Evolutionary conservation across 495 filamentous ascomycete species (phyloP).

Genomic region (Aspergillus taichungensis): DNA sequence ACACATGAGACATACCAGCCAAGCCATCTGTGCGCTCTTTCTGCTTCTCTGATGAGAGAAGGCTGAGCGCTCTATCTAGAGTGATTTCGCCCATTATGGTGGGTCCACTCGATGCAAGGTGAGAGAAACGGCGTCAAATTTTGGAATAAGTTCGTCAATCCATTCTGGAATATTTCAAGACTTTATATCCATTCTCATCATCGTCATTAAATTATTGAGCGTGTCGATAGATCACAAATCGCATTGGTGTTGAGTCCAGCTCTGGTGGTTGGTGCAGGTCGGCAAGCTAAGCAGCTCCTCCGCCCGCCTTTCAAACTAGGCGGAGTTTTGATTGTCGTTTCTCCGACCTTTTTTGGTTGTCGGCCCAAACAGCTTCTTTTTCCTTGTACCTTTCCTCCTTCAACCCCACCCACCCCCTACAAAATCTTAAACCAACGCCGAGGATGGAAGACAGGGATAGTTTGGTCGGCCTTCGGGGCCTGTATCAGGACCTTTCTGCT

Average conservation of each 20-base stretch:
- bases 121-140: neutral
- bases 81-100: constrained; percentile 28
- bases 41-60: constrained; percentile 44
- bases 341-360: constrained; percentile 26
- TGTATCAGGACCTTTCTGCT: constrained; percentile 69
- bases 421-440: constrained; percentile 4
- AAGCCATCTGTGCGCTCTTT: constrained; percentile 45
- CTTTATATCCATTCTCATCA: neutral
- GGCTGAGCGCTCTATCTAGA: constrained; percentile 29
- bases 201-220: neutral
- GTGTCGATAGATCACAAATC: too few relatives aligned
- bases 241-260: neutral
- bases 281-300: constrained; percentile 1
- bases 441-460: constrained; percentile 57
- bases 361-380: constrained; percentile 22
- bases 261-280: constrained; percentile 7
- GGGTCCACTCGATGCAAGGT: neutral
- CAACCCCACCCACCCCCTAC: constrained; percentile 18
- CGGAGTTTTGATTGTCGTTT: constrained; percentile 34
- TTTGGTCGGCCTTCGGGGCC: constrained; percentile 60
- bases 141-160: neutral
- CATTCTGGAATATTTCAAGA: neutral
- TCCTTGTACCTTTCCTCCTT: constrained; percentile 10
- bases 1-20: constrained; percentile 30
- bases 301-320: constrained; percentile 15